These are phyloP conservation scores for Colletotrichum zoysiae DNA, from an alignment of 2,329 filamentous ascomycete species.

Conservation along the genomic window DNA sequence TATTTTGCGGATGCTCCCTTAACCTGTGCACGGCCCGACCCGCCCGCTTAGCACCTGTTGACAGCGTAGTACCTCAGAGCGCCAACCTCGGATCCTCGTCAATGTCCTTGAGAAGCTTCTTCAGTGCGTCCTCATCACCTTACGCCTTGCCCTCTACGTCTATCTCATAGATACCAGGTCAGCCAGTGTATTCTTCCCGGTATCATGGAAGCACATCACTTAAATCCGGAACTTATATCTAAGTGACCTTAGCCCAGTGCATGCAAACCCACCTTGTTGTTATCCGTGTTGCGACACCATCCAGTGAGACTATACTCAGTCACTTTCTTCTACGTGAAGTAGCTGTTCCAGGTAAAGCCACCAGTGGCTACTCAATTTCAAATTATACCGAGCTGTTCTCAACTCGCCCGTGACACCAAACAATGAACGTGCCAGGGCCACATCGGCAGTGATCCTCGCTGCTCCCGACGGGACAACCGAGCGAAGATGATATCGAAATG, in stretches of 20 bases:
- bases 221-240: background rate
- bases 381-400: background rate
- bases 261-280: slow-evolving; percentile 61
- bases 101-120: slow-evolving; percentile 80
- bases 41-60: too few relatives aligned
- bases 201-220: background rate
- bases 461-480: too few relatives aligned
- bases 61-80: too few relatives aligned
- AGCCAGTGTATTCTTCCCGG: background rate
- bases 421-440: background rate
- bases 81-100: slow-evolving; percentile 78
- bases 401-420: background rate
- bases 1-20: too few relatives aligned
- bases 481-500: too few relatives aligned
- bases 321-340: slow-evolving; percentile 68
- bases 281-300: slow-evolving; percentile 71
- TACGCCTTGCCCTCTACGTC: slow-evolving; percentile 94
- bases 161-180: slow-evolving; percentile 44
- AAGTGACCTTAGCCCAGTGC: too few relatives aligned
- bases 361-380: background rate
- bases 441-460: too few relatives aligned
- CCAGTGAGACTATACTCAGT: slow-evolving; percentile 65
- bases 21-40: too few relatives aligned
- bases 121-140: slow-evolving; percentile 73
- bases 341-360: slow-evolving; percentile 51